phyloP scores from a whole-genome alignment of 2,329 filamentous ascomycete species.

The Dactylellina sp. region DNA sequence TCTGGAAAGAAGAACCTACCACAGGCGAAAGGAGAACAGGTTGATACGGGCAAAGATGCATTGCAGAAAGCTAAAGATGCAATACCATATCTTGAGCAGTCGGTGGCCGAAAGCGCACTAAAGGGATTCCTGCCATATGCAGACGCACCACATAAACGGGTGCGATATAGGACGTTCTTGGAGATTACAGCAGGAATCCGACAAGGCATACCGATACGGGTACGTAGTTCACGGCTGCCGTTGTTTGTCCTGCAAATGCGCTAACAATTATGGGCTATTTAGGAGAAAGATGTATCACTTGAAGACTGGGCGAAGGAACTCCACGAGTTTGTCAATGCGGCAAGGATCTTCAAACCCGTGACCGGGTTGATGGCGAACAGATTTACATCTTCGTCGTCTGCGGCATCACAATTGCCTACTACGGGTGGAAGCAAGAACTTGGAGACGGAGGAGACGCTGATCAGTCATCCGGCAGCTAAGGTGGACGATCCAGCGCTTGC shows the following conservation, averaged over 20 bases:
- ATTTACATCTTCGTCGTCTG: slow-evolving; percentile 79
- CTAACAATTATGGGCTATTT: slow-evolving; percentile 1
- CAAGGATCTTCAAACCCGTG: slow-evolving; percentile 88
- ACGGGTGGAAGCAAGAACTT: slow-evolving; percentile 58
- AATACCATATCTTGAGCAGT: slow-evolving; percentile 65
- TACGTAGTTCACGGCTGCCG: slow-evolving; percentile 33
- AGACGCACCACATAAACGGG: slow-evolving; percentile 81
- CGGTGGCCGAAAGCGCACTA: slow-evolving; percentile 66
- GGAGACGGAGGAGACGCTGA: slow-evolving; percentile 60
- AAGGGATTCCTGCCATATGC: slow-evolving; percentile 81
- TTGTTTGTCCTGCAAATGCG: background rate
- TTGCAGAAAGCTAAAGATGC: slow-evolving; percentile 70
- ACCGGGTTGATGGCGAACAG: slow-evolving; percentile 91
- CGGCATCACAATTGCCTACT: slow-evolving; percentile 61
- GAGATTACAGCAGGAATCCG: slow-evolving; percentile 77
- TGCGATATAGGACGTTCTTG: slow-evolving; percentile 84
- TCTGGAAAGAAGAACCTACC: slow-evolving; percentile 83
- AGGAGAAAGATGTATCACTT: slow-evolving; percentile 67
- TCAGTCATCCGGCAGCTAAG: slow-evolving; percentile 69
- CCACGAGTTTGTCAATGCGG: slow-evolving; percentile 78
- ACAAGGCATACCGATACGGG: slow-evolving; percentile 71
- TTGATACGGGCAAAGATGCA: slow-evolving; percentile 73
- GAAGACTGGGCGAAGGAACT: slow-evolving; percentile 86
- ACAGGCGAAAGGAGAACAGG: slow-evolving; percentile 78
- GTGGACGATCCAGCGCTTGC: slow-evolving; percentile 82